These are phyloP conservation scores for Phanerochaete carnosa DNA, from an alignment of 768 basidiomycete genomes.

Conservation along the genomic window DNA sequence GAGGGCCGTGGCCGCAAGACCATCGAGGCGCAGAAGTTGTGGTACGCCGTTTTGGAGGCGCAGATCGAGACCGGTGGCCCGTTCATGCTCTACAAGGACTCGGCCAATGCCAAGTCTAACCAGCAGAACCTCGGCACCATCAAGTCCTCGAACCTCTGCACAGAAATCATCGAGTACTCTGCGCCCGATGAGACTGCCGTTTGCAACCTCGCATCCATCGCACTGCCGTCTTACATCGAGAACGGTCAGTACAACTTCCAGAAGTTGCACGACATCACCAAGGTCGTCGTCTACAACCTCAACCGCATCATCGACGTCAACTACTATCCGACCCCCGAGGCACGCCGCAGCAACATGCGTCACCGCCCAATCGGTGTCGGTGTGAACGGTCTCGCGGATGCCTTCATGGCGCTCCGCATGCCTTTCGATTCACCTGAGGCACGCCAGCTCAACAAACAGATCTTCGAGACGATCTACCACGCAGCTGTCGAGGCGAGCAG, in stretches of 20 bases:
- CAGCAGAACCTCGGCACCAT: slow-evolving; percentile 98
- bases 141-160: slow-evolving; percentile 99
- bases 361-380: slow-evolving; percentile 97
- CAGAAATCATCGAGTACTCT: slow-evolving; percentile 98
- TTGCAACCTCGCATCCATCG: slow-evolving; percentile 97
- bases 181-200: slow-evolving; percentile 97
- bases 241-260: slow-evolving; percentile 89
- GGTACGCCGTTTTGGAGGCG: slow-evolving; percentile 95
- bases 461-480: slow-evolving; percentile 99
- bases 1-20: slow-evolving; percentile 85
- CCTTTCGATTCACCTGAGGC: slow-evolving; percentile 92
- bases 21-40: slow-evolving; percentile 93
- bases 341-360: slow-evolving; percentile 90
- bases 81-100: slow-evolving; percentile 99
- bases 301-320: slow-evolving; percentile 94
- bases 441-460: slow-evolving; percentile 85
- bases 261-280: slow-evolving; percentile 90
- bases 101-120: slow-evolving; percentile 94
- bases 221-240: slow-evolving; percentile 87
- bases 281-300: slow-evolving; percentile 90
- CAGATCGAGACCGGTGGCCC: slow-evolving; percentile 99
- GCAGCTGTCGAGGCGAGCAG: slow-evolving; percentile 87
- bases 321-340: slow-evolving; percentile 93
- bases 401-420: slow-evolving; percentile 96
- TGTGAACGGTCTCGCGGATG: slow-evolving; percentile 95